Conservation (phyloP, 257 asterid genomes). For the Salvia miltiorrhiza region DNA sequence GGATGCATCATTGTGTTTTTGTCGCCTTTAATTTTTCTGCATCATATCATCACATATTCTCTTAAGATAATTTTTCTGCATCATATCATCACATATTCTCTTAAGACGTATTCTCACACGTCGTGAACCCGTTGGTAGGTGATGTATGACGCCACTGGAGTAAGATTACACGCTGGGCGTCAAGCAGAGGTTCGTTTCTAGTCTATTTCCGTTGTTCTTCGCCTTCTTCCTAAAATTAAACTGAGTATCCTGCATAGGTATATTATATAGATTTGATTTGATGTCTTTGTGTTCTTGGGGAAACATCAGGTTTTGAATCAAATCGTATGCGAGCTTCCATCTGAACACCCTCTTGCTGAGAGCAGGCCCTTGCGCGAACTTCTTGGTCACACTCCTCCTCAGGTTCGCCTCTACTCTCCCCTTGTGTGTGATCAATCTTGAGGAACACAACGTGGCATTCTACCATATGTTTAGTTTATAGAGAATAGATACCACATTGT, state of each 20-base stretch:
- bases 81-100: background rate
- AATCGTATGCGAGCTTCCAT: slow-evolving; percentile 89
- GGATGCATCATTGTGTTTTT: background rate
- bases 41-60: background rate
- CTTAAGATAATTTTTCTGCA: background rate
- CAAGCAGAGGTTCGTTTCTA: slow-evolving; percentile 86
- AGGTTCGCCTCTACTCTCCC: slow-evolving; percentile 43
- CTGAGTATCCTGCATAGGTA: background rate
- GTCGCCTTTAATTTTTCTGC: background rate
- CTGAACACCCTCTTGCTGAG: slow-evolving; percentile 97
- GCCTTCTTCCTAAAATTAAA: background rate
- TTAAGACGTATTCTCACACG: slow-evolving; percentile 7
- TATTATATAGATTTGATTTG: background rate
- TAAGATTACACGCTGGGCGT: slow-evolving; percentile 95
- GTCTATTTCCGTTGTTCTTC: background rate
- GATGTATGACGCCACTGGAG: slow-evolving; percentile 97
- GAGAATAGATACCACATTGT: background rate
- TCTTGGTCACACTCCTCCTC: slow-evolving; percentile 98
- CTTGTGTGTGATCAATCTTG: background rate
- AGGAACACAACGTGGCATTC: background rate
- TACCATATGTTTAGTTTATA: background rate
- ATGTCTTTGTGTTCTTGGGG: background rate
- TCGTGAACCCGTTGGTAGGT: slow-evolving; percentile 46
- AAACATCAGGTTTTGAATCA: slow-evolving; percentile 80
- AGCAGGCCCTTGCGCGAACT: slow-evolving; percentile 87